Evolutionary conservation across 768 basidiomycete genomes (phyloP).

Genomic region (Favolaschia claudopus): DNA sequence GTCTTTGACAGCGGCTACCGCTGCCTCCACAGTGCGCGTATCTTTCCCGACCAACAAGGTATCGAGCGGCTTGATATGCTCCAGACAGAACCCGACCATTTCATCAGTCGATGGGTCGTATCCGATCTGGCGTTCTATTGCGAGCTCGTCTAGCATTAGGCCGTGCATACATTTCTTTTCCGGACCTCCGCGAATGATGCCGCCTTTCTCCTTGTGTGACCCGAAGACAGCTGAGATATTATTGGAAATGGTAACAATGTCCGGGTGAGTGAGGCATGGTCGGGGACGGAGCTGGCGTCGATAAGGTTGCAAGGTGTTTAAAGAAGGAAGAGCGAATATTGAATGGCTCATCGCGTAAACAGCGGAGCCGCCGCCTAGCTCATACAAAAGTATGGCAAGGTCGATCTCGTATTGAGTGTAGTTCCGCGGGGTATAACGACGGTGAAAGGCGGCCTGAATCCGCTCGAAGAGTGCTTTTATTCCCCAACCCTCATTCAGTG

Average conservation of each 20-base stretch:
- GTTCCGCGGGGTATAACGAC: constrained; percentile 29
- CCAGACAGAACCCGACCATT: constrained; percentile 36
- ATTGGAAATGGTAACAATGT: constrained; percentile 18
- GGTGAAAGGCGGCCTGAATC: constrained; percentile 18
- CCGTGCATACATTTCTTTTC: constrained; percentile 11
- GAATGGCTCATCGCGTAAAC: constrained; percentile 37
- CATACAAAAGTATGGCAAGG: constrained; percentile 32
- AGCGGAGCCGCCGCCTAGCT: too few species aligned
- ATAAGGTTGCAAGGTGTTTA: constrained; percentile 18
- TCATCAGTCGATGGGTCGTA: constrained; percentile 30
- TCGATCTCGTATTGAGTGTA: constrained; percentile 31
- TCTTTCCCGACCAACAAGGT: constrained; percentile 28
- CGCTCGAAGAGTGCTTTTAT: constrained; percentile 23
- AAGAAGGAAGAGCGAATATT: constrained; percentile 28
- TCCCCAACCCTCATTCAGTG: constrained; percentile 19
- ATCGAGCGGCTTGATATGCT: constrained; percentile 27
- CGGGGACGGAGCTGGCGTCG: constrained; percentile 18
- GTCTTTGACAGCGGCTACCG: constrained; percentile 23
- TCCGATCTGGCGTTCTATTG: constrained; percentile 27
- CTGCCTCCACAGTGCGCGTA: constrained; percentile 10
- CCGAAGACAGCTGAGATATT: constrained; percentile 35
- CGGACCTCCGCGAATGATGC: not conserved
- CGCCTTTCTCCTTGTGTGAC: constrained; percentile 2
- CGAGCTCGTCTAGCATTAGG: constrained; percentile 35
- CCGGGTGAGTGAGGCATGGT: constrained; percentile 18